Conservation (phyloP, 768 basidiomycete genomes). For the Lentinula detonsa region DNA sequence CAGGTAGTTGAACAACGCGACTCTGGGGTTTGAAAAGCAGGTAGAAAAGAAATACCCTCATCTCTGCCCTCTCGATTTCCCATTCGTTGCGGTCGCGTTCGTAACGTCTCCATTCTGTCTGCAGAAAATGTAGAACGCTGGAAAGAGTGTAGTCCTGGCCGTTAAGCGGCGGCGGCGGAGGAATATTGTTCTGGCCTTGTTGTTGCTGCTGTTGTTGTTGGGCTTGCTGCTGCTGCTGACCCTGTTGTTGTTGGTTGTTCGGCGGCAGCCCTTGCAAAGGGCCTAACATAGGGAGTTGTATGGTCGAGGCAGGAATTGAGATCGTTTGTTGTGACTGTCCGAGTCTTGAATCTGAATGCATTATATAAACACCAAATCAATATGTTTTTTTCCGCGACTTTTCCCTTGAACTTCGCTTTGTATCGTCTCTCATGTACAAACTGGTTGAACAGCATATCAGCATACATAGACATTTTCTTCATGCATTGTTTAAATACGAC, state of each 20-base stretch:
- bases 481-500: no score
- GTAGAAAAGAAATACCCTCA: constrained; percentile 67
- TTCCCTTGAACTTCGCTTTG: background rate
- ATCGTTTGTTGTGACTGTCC: background rate
- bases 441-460: no score
- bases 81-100: constrained; percentile 99
- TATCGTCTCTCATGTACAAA: background rate
- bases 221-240: constrained; percentile 40
- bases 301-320: constrained; percentile 17
- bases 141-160: constrained; percentile 93
- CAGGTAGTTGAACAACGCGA: constrained; percentile 23
- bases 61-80: constrained; percentile 99
- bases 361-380: constrained; percentile 9
- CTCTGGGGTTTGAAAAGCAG: constrained; percentile 7
- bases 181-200: constrained; percentile 47
- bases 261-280: constrained; percentile 60
- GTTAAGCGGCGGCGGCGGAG: constrained; percentile 75
- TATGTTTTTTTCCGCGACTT: constrained; percentile 8
- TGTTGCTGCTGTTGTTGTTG: constrained; percentile 50
- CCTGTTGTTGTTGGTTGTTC: constrained; percentile 48
- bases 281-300: constrained; percentile 67
- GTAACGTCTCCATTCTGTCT: constrained; percentile 96
- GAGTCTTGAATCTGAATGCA: constrained; percentile 1
- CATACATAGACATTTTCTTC: no score
- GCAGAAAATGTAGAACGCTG: constrained; percentile 92